Conservation (phyloP, 305 asterid genomes). For the Ajuga reptans region DNA sequence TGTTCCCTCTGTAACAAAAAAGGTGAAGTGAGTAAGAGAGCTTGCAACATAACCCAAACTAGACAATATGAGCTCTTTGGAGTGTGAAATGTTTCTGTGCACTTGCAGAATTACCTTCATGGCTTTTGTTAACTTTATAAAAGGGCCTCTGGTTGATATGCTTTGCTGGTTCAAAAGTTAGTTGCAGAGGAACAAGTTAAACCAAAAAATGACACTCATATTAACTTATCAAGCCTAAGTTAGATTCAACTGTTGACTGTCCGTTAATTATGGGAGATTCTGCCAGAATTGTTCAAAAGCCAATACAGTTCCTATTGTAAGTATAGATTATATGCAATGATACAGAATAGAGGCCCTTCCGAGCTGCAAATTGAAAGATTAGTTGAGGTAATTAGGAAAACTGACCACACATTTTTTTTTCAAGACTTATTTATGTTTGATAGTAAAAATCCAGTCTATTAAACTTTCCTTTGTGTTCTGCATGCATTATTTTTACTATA, state of each 20-base stretch:
- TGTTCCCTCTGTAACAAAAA: not conserved
- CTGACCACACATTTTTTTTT: not conserved
- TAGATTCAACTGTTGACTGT: slow-evolving; percentile 10
- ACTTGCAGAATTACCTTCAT: not conserved
- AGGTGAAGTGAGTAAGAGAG: slow-evolving; percentile 1
- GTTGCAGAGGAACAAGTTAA: slow-evolving; percentile 3
- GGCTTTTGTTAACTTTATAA: not conserved
- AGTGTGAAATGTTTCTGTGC: not conserved
- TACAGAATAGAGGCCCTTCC: not conserved
- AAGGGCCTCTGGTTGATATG: too few species aligned
- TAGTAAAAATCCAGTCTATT: not conserved
- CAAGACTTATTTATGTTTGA: slow-evolving; percentile 11
- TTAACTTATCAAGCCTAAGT: slow-evolving; percentile 7
- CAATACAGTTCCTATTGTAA: not conserved
- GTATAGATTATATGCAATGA: not conserved
- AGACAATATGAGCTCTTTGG: not conserved
- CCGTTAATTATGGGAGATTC: not conserved
- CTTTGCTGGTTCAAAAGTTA: not conserved
- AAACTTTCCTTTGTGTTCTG: not conserved
- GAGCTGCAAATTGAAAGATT: not conserved
- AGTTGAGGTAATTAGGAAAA: not conserved
- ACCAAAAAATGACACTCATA: not conserved
- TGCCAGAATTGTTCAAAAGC: not conserved
- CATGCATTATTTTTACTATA: not conserved
- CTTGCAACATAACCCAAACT: not conserved